Base-by-base conservation (phyloP, 2,329 filamentous ascomycete genomes). In the Trichoderma brevicompactum region DNA sequence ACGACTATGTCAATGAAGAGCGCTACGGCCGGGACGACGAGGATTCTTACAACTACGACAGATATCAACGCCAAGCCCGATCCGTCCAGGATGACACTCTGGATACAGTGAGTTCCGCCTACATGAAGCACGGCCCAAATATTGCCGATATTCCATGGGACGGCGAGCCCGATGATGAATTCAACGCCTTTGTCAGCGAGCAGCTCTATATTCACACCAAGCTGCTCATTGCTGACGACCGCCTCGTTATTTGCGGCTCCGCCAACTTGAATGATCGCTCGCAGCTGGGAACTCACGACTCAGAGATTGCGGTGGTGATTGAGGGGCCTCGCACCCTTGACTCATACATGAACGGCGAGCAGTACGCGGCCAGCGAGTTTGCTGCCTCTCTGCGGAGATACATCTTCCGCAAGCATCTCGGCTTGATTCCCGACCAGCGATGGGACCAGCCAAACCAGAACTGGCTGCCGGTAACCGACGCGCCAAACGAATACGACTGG, bases 341-440 rank as follows among this genome's bases (percentile, higher is more conserved):
- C 13, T 89, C 88, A 17, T 79, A 77, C 67, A 96, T 97, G 91
- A 84, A 89, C 68, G 91, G 92, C 3, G 80, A 83, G 23, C 87
- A 87, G 0, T 96, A 85, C 80, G 84, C 82, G 38, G 94, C 92
- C 7, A 89, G 88, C 8, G 84, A 85, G 65, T 94, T 94, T 73
- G 93, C 93, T 1, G 82, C 92, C 5, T 92, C 89, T 1, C 88
- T 97, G 10, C 90, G 94, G 23, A 87, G 94, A 41, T 88, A 93
- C 74, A 86, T 97, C 68, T 97, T 92, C 87, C 88, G 94, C 70
- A 96, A 97, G 80, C 94, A 97, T 74, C 85, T 97, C 1, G 94
- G 94, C 49, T 83, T 97, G 8, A 82, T 97, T 9, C 89, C 89
- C 0, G 83, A 92, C 8, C 92, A 97, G 76, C 80, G 82, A 40